A percentile compares a stretch with the other conserved stretches of the same genome.
These are phyloP conservation scores for Ormosia emarginata DNA, from an alignment of 306 rosid species.

Conservation along the genomic window DNA sequence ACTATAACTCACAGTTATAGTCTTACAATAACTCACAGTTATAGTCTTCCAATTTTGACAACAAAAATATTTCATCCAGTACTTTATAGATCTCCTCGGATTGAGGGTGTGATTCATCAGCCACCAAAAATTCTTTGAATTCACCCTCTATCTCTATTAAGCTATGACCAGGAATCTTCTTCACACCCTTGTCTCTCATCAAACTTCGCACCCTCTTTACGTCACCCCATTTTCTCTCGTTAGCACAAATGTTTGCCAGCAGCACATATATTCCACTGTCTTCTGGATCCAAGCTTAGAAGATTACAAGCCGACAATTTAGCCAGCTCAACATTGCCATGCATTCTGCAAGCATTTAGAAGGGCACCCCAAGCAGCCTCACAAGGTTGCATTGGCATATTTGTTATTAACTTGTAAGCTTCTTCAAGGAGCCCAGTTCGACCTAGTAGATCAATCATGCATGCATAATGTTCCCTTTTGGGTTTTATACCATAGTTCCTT, in stretches of 20 bases:
- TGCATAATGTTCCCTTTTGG: slow-evolving; percentile 62
- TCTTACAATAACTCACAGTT: slow-evolving; percentile 29
- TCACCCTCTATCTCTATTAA: slow-evolving; percentile 59
- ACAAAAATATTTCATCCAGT: slow-evolving; percentile 34
- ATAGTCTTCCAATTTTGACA: slow-evolving; percentile 38
- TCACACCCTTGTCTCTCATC: slow-evolving; percentile 78
- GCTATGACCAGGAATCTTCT: slow-evolving; percentile 74
- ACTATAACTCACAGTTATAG: not conserved
- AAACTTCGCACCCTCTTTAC: slow-evolving; percentile 61
- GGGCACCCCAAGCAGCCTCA: slow-evolving; percentile 83
- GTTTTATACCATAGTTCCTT: slow-evolving; percentile 46
- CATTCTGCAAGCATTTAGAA: slow-evolving; percentile 67
- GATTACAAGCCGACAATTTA: slow-evolving; percentile 47
- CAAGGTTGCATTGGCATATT: slow-evolving; percentile 70
- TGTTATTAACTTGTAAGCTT: slow-evolving; percentile 58
- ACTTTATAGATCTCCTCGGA: slow-evolving; percentile 55
- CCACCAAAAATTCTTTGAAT: slow-evolving; percentile 64
- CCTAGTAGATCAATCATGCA: slow-evolving; percentile 75
- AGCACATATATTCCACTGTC: slow-evolving; percentile 67
- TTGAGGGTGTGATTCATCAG: slow-evolving; percentile 67
- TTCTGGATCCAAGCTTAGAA: slow-evolving; percentile 57
- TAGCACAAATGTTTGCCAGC: slow-evolving; percentile 61
- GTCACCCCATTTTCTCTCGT: slow-evolving; percentile 59
- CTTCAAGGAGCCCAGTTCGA: slow-evolving; percentile 56
- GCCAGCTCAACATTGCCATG: slow-evolving; percentile 66